Percentiles rank a stretch among this genome's conserved stretches.
Evolutionary conservation across 257 asterid genomes (phyloP).

Genomic region (Scutellaria galericulata): DNA sequence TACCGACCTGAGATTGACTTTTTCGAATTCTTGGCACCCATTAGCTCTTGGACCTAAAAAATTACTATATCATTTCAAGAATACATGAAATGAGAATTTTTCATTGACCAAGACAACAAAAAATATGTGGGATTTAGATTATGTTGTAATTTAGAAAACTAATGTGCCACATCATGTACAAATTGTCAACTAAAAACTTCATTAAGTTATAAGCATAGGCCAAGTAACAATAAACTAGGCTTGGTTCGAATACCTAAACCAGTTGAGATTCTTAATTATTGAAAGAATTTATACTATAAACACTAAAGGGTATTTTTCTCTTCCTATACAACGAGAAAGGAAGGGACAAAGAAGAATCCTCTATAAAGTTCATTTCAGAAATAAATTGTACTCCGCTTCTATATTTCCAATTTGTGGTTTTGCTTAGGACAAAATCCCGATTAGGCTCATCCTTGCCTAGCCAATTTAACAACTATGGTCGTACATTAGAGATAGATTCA

Average conservation of each 20-base stretch:
- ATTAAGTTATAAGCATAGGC: neutral
- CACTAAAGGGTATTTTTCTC: no score
- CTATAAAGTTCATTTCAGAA: neutral
- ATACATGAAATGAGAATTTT: conserved; percentile 2
- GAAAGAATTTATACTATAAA: neutral
- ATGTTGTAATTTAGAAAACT: neutral
- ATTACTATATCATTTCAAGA: conserved; percentile 2
- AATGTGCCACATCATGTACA: neutral
- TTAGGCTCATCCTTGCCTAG: neutral
- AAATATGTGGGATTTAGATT: neutral
- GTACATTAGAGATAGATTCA: neutral
- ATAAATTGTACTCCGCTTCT: neutral
- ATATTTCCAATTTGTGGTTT: neutral
- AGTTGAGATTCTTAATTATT: neutral
- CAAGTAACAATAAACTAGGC: neutral
- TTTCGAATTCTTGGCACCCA: conserved; percentile 91
- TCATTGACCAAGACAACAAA: conserved; percentile 23
- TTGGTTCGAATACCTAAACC: neutral
- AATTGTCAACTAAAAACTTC: conserved; percentile 8
- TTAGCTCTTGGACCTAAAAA: conserved; percentile 43
- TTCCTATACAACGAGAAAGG: neutral
- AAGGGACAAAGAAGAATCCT: neutral
- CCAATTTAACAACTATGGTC: conserved; percentile 3
- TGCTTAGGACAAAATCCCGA: neutral
- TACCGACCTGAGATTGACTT: conserved; percentile 67